Evolutionary conservation across 2,329 filamentous ascomycete genomes (phyloP).

Genomic region (Nemania serpens): DNA sequence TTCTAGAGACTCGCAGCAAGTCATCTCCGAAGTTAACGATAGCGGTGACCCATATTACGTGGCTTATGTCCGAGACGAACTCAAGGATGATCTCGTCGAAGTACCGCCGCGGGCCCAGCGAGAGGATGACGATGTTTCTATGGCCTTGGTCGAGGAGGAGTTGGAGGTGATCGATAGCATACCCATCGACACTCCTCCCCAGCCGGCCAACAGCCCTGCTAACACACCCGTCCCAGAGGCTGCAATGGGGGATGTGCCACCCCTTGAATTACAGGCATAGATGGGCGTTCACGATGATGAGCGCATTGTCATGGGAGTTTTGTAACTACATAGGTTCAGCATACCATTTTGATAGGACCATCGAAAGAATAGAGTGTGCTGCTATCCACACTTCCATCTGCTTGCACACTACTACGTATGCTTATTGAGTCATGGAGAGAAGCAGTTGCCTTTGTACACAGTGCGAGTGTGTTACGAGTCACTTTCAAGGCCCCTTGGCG

Average conservation of each 20-base stretch:
- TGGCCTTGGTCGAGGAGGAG: conserved; percentile 25
- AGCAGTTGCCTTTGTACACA: too few relatives aligned
- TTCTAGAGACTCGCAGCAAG: conserved; percentile 64
- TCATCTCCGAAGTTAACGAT: conserved; percentile 69
- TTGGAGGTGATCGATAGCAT: conserved; percentile 40
- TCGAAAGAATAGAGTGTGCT: neutral
- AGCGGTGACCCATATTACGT: conserved; percentile 82
- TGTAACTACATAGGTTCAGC: conserved; percentile 9
- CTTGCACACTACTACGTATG: too few relatives aligned
- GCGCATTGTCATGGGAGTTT: conserved; percentile 21
- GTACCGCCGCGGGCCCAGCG: conserved; percentile 47
- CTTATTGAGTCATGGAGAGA: too few relatives aligned
- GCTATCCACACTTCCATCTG: neutral
- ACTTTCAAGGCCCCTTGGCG: too few relatives aligned
- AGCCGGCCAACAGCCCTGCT: conserved; percentile 21
- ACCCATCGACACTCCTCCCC: conserved; percentile 24
- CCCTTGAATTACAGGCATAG: conserved; percentile 10
- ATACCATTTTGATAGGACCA: neutral
- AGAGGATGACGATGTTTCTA: conserved; percentile 2
- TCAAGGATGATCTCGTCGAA: conserved; percentile 59
- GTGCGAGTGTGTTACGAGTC: too few relatives aligned
- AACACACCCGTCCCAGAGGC: conserved; percentile 11
- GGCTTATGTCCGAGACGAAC: conserved; percentile 76
- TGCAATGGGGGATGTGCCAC: conserved; percentile 10
- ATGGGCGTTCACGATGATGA: neutral